Base-by-base conservation (phyloP, 2,329 filamentous ascomycete genomes). In the Dryadomyces quercus-mongolicae region DNA sequence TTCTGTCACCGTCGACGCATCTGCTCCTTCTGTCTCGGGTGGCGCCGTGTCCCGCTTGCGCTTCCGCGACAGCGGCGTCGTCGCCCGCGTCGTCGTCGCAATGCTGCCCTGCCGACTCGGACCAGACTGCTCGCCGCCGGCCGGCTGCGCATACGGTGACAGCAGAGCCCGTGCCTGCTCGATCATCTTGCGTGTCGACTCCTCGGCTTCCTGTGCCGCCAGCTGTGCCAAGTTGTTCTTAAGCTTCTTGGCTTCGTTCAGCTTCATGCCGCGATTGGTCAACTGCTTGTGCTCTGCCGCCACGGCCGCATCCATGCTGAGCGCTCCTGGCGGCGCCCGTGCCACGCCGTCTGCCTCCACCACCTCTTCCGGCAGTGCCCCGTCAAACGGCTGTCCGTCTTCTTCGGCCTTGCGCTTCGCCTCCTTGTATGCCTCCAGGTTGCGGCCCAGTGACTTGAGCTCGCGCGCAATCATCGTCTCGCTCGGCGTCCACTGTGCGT, bases 381-480 rank as follows among this genome's bases (percentile, higher is more conserved):
- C 66, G 44, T 78, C 76, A 58, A 90, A 85, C 0, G 74, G 70
- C 59, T 74, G 74, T 3, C 86, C 87, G 47, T 82, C 76, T 20
- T 78, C 80, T 59, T 86, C 80, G 1, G 84, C 85, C 62, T 78
- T 75, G 61, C 76, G 76, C 68, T 82, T 82, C 7, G 84, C 83
- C 47, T 74, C 74, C 46, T 71, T 74, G 61, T 78, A 85, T 7
- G 78, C 78, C 52, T 84, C 81, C 16, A 80, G 74, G 2, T 82
- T 82, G 47, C 88, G 82, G 1, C 83, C 83, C 18, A 88, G 75
- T 20, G 74, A 74, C 65, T 86, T 86, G 1, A 93, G 77, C 67
- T 92, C 87, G 34, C 87, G 76, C 16, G 85, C 80, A 59, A 92
- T 87, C 88, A 93, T 93, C 0, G 88, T 91, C 61, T 88, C 85